Evolutionary conservation across 2,329 filamentous ascomycete genomes (phyloP), one percentile per base, ranked within the genome.

Genomic region (Pleochaeta shiraiana): DNA sequence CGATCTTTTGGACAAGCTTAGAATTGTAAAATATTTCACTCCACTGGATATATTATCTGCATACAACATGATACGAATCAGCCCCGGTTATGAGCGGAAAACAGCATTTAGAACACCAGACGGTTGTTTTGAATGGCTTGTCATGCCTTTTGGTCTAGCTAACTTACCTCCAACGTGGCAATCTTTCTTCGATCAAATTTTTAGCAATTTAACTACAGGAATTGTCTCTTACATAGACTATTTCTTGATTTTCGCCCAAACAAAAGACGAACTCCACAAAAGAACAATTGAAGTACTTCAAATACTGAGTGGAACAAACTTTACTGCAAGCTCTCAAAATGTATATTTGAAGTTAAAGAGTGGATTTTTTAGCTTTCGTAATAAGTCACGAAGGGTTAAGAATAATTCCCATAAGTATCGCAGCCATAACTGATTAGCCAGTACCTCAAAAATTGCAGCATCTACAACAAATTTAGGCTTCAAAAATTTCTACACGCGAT

Each of bases 81-180:
- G 11, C 9, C 45, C 45, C 7, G 45, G 45, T 12, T n/a, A 50
- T 24, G 45, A 50, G 21, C 21, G 45, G 45, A 50, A 50, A 12
- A 50, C 21, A 50, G 45, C n/a, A 6, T 50, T 50, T 21, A 7
- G 21, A n/a, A 50, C 45, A 21, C 45, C 37, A 43, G 37, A 43
- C 37, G 37, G 37, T 43, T 43, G 37, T 19, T 43, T 43, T 19
- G 37, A 43, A 43, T 43, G 9, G 37, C 37, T 43, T 11, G 9
- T 9, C 19, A 43, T 43, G 37, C 37, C 37, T 11, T 43, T 43
- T 43, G 37, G 37, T 19, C 37, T 43, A 11, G 45, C 2, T n/a
- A 50, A 50, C 45, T 50, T 21, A 50, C 45, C 45, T n/a, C n/a
- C 45, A 19, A 64, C 63, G 4, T 66, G 33, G 28, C 63, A 66